These are phyloP conservation scores for Saturnispora zaruensis DNA, from an alignment of 805 yeast genomes.

Conservation along the genomic window DNA sequence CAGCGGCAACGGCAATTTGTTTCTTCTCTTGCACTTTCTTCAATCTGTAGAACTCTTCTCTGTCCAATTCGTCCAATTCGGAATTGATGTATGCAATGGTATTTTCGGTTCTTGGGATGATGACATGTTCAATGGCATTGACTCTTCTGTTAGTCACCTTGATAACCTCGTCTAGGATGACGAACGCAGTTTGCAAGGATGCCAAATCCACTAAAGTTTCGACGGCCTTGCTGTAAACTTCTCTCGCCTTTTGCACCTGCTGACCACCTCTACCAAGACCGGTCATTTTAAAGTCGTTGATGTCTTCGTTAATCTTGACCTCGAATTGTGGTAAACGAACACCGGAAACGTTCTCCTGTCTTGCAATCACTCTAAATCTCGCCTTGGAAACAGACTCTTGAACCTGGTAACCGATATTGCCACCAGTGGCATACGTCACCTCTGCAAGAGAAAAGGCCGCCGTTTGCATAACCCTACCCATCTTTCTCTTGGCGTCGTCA, in stretches of 20 bases:
- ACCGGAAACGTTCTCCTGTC: conserved; percentile 95
- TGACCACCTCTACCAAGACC: conserved; percentile 99
- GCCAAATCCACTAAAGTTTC: conserved; percentile 95
- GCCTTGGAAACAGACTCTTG: conserved; percentile 87
- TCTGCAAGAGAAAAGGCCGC: conserved; percentile 97
- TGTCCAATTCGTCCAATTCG: conserved; percentile 93
- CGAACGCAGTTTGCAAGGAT: conserved; percentile 92
- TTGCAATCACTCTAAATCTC: conserved; percentile 81
- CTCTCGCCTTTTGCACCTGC: conserved; percentile 90
- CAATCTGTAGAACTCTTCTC: conserved; percentile 95
- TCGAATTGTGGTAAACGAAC: conserved; percentile 91
- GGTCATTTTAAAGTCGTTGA: conserved; percentile 91
- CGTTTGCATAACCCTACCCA: conserved; percentile 98
- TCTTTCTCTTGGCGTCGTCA: conserved; percentile 90
- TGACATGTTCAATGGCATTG: conserved; percentile 96
- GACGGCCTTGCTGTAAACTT: conserved; percentile 91
- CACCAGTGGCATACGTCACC: conserved; percentile 96
- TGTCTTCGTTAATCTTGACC: conserved; percentile 69
- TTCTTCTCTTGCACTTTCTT: conserved; percentile 95
- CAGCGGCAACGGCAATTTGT: conserved; percentile 64
- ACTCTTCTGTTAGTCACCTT: conserved; percentile 98
- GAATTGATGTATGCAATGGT: conserved; percentile 87
- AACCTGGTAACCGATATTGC: conserved; percentile 89
- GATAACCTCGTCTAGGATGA: conserved; percentile 93
- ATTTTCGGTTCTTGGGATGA: conserved; percentile 95